Evolutionary conservation across 441 rosid genomes (phyloP), one percentile per base, ranked within the genome.

Genomic region (Codiaeum variegatum): DNA sequence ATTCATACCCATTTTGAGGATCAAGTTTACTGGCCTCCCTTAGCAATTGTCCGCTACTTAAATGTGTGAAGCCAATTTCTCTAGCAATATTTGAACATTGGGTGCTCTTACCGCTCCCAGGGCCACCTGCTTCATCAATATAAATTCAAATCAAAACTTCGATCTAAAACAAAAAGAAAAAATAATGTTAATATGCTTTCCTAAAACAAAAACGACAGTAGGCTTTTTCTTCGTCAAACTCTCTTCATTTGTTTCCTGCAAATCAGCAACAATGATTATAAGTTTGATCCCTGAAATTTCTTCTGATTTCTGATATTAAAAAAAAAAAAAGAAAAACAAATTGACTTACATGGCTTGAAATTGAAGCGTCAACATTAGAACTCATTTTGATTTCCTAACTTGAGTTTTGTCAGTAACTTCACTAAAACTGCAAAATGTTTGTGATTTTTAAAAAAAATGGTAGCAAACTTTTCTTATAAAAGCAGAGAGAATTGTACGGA

Each of bases 91-190:
- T 85, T 12, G 84, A 83, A 75, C 93, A 90, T 70, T 88, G 93
- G n/a, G 96, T 91, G 51, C 92, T 88, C 76, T 91, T 91, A 21
- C 96, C 94, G 65, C 92, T 86, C 66, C 94, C 92, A 21, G 96
- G 94, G 15, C 92, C 94, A 72, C 97, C 90, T 90, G 80, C 2
- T 70, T 3, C 42, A 36, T 21, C 32, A 42, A 16, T 5, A 49
- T 49, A n/a, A 49, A 49, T n/a, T n/a, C n/a, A 49, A 49, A 49
- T 49, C 0, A 21, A n/a, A 19, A 49, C 18, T 49, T 12, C 18
- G 54, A 49, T 49, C 54, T 2, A 49, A 49, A 49, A 13, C 18
- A 49, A 15, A 0, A 49, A 16, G 19, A 49, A 15, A 5, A 16
- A 36, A 34, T 34, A 36, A 36, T 36, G 6, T 44, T 49, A 0